A percentile compares a stretch with the other conserved stretches of the same genome.
These are phyloP conservation scores for Dactylellina sp. DNA, from an alignment of 2,329 filamentous ascomycete species.

Conservation along the genomic window DNA sequence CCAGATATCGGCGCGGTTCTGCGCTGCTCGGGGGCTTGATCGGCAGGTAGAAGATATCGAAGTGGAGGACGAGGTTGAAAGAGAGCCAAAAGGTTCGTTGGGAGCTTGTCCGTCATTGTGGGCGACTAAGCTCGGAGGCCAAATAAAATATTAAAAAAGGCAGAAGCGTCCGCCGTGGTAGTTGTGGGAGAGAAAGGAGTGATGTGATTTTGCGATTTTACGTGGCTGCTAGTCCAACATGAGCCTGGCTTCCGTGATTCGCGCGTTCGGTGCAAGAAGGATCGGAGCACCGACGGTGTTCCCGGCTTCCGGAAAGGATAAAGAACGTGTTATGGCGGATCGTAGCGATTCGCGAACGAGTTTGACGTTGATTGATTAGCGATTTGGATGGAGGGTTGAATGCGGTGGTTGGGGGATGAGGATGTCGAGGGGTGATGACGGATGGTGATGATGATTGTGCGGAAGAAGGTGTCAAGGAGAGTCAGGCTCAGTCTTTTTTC, in stretches of 20 bases:
- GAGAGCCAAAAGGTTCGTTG: slow-evolving; percentile 88
- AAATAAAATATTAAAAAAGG: slow-evolving; percentile 58
- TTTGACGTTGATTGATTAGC: neutral
- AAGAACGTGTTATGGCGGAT: slow-evolving; percentile 19
- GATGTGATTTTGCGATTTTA: slow-evolving; percentile 4
- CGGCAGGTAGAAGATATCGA: slow-evolving; percentile 85
- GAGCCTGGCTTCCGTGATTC: slow-evolving; percentile 16
- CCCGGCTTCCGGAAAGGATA: neutral
- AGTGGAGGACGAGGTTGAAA: slow-evolving; percentile 94
- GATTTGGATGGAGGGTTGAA: neutral
- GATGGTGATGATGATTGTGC: slow-evolving; percentile 19
- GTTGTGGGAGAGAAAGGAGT: slow-evolving; percentile 13
- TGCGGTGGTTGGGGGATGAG: neutral
- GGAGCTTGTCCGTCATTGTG: slow-evolving; percentile 94
- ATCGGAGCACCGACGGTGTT: slow-evolving; percentile 13
- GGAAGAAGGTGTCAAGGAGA: neutral
- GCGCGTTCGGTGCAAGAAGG: slow-evolving; percentile 28
- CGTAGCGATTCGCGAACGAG: neutral
- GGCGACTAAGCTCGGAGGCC: slow-evolving; percentile 5
- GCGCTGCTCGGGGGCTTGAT: slow-evolving; percentile 84
- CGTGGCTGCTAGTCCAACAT: slow-evolving; percentile 35
- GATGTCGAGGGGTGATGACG: slow-evolving; percentile 12
- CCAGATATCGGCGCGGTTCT: slow-evolving; percentile 79
- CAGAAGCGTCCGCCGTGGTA: slow-evolving; percentile 26
- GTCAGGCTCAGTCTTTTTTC: slow-evolving; percentile 10